Percentiles rank a stretch among this genome's conserved stretches.
Evolutionary conservation across 352 stramenopile genomes (phyloP).

Genomic region (Globisporangium acanthophoron): DNA sequence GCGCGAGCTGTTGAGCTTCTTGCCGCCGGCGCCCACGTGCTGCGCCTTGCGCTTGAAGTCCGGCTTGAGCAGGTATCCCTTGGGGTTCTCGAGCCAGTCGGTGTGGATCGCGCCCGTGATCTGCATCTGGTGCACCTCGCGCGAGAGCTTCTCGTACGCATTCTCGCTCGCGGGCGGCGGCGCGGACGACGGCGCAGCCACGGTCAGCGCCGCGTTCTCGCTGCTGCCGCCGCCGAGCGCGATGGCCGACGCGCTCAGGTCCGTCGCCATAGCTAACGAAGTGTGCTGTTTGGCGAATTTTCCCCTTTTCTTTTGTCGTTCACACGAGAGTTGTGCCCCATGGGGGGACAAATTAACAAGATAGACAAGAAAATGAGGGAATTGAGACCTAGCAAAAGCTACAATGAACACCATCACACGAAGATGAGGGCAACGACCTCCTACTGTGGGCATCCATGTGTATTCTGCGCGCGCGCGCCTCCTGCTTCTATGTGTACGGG

Average conservation of each 20-base stretch:
- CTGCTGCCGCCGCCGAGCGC: slow-evolving; percentile 17
- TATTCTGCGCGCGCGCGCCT: no score
- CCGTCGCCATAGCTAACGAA: slow-evolving; percentile 30
- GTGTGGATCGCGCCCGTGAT: slow-evolving; percentile 86
- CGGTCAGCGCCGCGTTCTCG: slow-evolving; percentile 8
- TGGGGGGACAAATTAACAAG: not conserved
- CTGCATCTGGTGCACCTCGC: slow-evolving; percentile 89
- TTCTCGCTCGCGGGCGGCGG: slow-evolving; percentile 51
- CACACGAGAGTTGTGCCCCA: not conserved
- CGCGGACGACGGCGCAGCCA: slow-evolving; percentile 16
- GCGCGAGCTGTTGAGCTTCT: slow-evolving; percentile 81
- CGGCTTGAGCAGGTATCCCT: slow-evolving; percentile 83
- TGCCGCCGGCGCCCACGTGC: slow-evolving; percentile 78
- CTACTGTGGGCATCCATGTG: no score
- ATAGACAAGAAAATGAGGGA: not conserved
- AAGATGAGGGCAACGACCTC: no score
- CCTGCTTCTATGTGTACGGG: not conserved
- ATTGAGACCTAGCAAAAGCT: no score
- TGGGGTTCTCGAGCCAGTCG: slow-evolving; percentile 88
- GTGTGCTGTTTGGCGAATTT: not conserved
- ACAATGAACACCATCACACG: no score
- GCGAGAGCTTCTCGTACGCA: slow-evolving; percentile 85
- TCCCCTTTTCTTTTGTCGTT: not conserved
- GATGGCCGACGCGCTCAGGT: slow-evolving; percentile 46
- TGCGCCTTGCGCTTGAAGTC: slow-evolving; percentile 87